Evolutionary conservation across 306 rosid genomes (phyloP).

Genomic region (Acacia acuminata): DNA sequence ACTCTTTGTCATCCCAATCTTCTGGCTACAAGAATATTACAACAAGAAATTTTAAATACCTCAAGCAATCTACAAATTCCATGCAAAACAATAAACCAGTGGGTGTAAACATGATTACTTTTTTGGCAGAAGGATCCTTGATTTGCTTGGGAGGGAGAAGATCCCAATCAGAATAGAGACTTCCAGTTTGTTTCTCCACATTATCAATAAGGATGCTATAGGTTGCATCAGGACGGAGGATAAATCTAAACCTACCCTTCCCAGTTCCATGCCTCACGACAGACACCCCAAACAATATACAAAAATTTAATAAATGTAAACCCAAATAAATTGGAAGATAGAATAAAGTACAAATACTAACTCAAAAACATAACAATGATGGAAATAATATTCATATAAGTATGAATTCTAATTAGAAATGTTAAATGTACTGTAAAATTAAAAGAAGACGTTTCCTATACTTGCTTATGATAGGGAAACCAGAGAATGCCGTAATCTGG

Average conservation of each 20-base stretch:
- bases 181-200: conserved; percentile 93
- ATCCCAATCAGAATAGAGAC: conserved; percentile 94
- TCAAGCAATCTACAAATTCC: conserved; percentile 8
- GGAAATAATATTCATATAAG: neutral
- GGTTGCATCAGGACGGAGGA: conserved; percentile 95
- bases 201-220: conserved; percentile 91
- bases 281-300: neutral
- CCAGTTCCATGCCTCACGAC: neutral
- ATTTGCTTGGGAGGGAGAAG: conserved; percentile 90
- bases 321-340: neutral
- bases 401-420: neutral
- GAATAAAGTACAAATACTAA: neutral
- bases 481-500: neutral
- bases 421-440: neutral
- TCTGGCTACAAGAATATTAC: conserved; percentile 68
- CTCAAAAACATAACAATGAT: neutral
- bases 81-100: neutral
- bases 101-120: conserved; percentile 41
- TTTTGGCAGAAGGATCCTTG: conserved; percentile 96
- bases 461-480: neutral
- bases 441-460: neutral
- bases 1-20: conserved; percentile 99
- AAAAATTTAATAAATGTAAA: neutral
- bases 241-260: conserved; percentile 32
- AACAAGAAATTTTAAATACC: conserved; percentile 23